Evolutionary conservation across 2,329 filamentous ascomycete genomes (phyloP), one percentile per base, ranked within the genome.

Genomic region (Juglanconis juglandina): DNA sequence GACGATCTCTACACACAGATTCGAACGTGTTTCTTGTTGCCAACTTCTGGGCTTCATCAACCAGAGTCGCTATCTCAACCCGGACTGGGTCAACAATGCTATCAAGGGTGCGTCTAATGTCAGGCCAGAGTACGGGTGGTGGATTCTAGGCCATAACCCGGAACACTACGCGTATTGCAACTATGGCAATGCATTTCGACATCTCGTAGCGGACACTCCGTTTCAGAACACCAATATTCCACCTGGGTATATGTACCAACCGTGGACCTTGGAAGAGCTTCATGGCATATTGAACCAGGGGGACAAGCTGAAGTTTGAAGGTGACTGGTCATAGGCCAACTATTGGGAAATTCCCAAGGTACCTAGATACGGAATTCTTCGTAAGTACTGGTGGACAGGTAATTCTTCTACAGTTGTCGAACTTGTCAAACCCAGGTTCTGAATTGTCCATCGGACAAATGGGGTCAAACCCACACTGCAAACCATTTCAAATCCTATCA

Each of bases 141-240:
- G 67, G 69, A 60, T 69, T 17, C 64, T 61, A 63, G 52, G 54
- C 5, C 69, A 71, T 5, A 66, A 68, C 9, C 59, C 59, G 2
- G 59, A 61, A 33, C 57, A 39, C n/a, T 61, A 59, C n/a, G 56
- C 51, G 10, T 56, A 55, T 34, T 24, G 44, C 3, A 61, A 61
- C 17, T 61, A 55, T 11, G 56, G 56, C 5, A 59, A 59, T 34
- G 59, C 56, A 9, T 30, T 55, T 4, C 41, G 51, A 2, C 49
- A 49, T 13, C 39, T 61, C 4, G 51, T 61, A 7, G 56, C 59
- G 11, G 56, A 47, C 3, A 49, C 56, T 3, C 56, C 39, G 5
- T 59, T 59, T 5, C 49, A 59, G 24, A 59, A 59, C 34, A 59
- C 56, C 1, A 59, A 59, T 33, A 54, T 48, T 4, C 42, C 50